Evolutionary conservation across 2,329 filamentous ascomycete genomes (phyloP), one percentile per base, ranked within the genome.

Genomic region (Boeremia lycopersici): DNA sequence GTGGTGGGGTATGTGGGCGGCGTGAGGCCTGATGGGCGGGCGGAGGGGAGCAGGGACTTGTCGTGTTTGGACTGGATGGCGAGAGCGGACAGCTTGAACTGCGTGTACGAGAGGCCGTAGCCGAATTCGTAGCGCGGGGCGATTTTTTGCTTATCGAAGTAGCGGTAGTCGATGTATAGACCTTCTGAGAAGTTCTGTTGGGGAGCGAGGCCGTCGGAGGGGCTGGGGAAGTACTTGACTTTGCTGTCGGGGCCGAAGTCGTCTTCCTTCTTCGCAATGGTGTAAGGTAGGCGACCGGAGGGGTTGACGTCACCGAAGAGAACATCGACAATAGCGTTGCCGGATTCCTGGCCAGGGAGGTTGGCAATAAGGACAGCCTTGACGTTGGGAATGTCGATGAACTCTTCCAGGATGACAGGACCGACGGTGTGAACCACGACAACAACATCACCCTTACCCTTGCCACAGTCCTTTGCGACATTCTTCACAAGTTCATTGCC

Each of bases 381-480:
- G 59, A 97, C 85, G 19, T 85, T 86, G 1, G 89, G 86, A 0
- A 90, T 77, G 47, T 93, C 85, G 59, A 93, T 86, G 88, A 91
- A 96, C 15, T 84, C 79, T 63, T 96, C 91, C 52, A 96, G 73
- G 2, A 93, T 76, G 2, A 96, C 86, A 0, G 93, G 90, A 0
- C 93, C 93, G 19, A 97, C 90, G 0, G 90, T 85, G 70, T 97
- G 93, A 2, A 96, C 81, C 4, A 97, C 86, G 2, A 96, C 93
- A n/a, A 97, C 79, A 0, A 92, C 89, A 31, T 83, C 81, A 9
- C 87, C 86, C 13, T 80, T 75, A 28, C 86, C 87, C 33, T 73
- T 66, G 29, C 79, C 80, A 31, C 87, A 88, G 62, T 88, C 91
- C 43, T 81, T 82, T 0, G 91, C 89, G 0, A 93, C 90, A 13